Percentiles rank a stretch among this genome's conserved stretches.
These are phyloP conservation scores for Lipomyces kockii DNA, from an alignment of 805 yeast species.

Conservation along the genomic window DNA sequence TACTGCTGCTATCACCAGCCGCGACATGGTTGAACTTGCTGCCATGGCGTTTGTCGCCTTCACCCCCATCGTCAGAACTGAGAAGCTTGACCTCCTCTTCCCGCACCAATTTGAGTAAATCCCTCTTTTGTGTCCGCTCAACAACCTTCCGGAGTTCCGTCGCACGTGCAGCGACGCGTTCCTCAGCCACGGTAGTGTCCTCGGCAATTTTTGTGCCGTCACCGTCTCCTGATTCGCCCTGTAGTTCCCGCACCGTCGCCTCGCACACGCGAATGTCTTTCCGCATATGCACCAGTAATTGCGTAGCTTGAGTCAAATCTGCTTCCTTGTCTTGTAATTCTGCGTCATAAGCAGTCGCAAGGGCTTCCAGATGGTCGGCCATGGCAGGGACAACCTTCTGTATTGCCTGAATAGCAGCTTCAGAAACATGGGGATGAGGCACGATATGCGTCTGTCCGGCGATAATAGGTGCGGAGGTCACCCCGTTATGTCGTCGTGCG, in stretches of 20 bases:
- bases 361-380: constrained; percentile 44
- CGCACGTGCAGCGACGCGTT: constrained; percentile 42
- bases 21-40: constrained; percentile 24
- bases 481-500: constrained; percentile 2
- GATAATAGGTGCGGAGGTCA: neutral
- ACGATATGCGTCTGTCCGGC: constrained; percentile 3
- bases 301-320: constrained; percentile 56
- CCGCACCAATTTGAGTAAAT: constrained; percentile 62
- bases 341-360: constrained; percentile 56
- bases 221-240: constrained; percentile 21
- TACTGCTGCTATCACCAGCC: constrained; percentile 9
- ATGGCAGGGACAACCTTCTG: constrained; percentile 52
- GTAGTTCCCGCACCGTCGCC: constrained; percentile 41
- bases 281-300: constrained; percentile 50
- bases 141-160: constrained; percentile 50
- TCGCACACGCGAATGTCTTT: constrained; percentile 49
- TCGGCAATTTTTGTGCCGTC: constrained; percentile 22
- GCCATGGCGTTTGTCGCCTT: constrained; percentile 32
- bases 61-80: constrained; percentile 10
- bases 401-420: constrained; percentile 58
- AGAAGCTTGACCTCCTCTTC: constrained; percentile 52
- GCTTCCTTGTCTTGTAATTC: constrained; percentile 61
- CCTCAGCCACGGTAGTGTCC: constrained; percentile 35
- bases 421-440: constrained; percentile 51
- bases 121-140: constrained; percentile 69